Evolutionary conservation across 2,329 filamentous ascomycete species (phyloP).

Genomic region (Dothiorella sarmentorum): DNA sequence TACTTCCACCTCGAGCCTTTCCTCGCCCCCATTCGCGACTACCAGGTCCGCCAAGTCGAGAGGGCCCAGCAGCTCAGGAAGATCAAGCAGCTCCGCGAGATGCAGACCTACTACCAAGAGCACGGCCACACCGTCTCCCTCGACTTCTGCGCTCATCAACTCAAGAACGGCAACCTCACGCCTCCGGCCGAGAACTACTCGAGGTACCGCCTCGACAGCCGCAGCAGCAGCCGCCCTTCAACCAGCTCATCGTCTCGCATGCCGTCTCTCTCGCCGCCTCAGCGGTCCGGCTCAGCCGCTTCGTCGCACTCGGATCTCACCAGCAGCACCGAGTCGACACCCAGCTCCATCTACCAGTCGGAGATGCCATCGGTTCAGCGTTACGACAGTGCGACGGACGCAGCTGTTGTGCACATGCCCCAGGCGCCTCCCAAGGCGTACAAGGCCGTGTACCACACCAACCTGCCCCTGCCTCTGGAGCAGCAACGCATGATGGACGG

Average conservation of each 20-base stretch:
- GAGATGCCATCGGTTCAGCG: slow-evolving; percentile 30
- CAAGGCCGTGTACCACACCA: slow-evolving; percentile 20
- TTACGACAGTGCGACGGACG: slow-evolving; percentile 41
- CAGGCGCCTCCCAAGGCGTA: slow-evolving; percentile 26
- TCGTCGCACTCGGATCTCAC: slow-evolving; percentile 24
- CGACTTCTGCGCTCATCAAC: slow-evolving; percentile 36
- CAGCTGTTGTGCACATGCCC: slow-evolving; percentile 44
- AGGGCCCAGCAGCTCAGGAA: slow-evolving; percentile 47
- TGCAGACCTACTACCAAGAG: slow-evolving; percentile 7
- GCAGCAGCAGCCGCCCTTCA: slow-evolving; percentile 31
- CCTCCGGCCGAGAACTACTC: slow-evolving; percentile 35
- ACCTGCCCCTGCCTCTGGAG: slow-evolving; percentile 22
- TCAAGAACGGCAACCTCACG: slow-evolving; percentile 37
- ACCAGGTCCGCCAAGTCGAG: slow-evolving; percentile 53
- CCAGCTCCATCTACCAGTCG: slow-evolving; percentile 34
- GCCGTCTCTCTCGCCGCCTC: slow-evolving; percentile 48
- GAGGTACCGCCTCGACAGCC: slow-evolving; percentile 32
- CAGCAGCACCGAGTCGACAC: slow-evolving; percentile 29
- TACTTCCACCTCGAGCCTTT: slow-evolving; percentile 85
- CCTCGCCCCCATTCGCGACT: slow-evolving; percentile 74
- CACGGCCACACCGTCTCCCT: slow-evolving; percentile 1
- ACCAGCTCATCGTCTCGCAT: slow-evolving; percentile 42
- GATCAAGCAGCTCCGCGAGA: slow-evolving; percentile 24
- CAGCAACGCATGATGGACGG: slow-evolving; percentile 30
- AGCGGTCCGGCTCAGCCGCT: slow-evolving; percentile 32